Percentiles rank a stretch among this genome's conserved stretches.
Evolutionary conservation across 192 early-diverging fungal species (phyloP).

Genomic region (Mycoemilia scoparia): DNA sequence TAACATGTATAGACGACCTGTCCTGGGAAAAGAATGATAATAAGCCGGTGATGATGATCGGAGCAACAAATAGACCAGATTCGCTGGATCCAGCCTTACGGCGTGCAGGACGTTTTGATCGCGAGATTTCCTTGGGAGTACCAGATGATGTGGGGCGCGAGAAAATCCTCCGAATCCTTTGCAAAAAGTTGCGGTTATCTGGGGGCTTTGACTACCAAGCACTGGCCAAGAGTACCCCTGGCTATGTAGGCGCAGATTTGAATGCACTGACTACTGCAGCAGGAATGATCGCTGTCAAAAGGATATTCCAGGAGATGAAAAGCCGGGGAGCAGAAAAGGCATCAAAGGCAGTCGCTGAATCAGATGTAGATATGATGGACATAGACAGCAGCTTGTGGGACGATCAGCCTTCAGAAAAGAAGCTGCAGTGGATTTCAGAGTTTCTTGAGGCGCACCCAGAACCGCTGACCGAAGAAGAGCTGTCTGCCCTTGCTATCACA

Average conservation of each 20-base stretch:
- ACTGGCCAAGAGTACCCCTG: constrained; percentile 83
- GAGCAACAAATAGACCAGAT: constrained; percentile 82
- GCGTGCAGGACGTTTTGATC: constrained; percentile 71
- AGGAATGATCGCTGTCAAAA: constrained; percentile 77
- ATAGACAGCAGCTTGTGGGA: too few species aligned
- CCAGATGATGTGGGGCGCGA: constrained; percentile 76
- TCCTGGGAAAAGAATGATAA: constrained; percentile 75
- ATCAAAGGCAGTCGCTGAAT: too few species aligned
- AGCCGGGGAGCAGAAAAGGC: too few species aligned
- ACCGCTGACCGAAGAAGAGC: constrained; percentile 59
- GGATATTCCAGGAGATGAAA: constrained; percentile 29
- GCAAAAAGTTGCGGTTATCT: constrained; percentile 46
- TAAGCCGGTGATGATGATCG: constrained; percentile 78
- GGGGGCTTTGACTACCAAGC: constrained; percentile 62
- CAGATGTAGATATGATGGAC: too few species aligned
- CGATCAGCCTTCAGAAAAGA: constrained; percentile 15
- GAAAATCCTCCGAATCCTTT: constrained; percentile 28
- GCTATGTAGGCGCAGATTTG: constrained; percentile 95
- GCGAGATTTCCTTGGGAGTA: constrained; percentile 72
- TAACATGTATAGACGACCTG: constrained; percentile 90
- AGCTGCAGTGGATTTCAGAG: constrained; percentile 44
- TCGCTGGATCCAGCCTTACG: constrained; percentile 64
- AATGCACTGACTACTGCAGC: constrained; percentile 78
- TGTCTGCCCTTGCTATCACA: constrained; percentile 65
- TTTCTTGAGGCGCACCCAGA: constrained; percentile 55